Base-by-base conservation (phyloP, 78 protist genomes). In the Dictyostelium brefeldianum region DNA sequence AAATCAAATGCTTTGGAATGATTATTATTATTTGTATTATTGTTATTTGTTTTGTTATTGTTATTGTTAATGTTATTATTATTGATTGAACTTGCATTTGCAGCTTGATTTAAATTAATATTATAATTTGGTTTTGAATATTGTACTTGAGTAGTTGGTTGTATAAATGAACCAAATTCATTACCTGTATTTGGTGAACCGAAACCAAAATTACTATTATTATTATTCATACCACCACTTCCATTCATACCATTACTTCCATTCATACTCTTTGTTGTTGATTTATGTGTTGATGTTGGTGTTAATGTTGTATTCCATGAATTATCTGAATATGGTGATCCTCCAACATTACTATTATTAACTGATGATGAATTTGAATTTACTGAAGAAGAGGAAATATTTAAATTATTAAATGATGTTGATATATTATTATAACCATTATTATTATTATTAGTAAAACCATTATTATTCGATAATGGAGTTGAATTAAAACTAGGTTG, bases 91-190 rank as follows among this genome's bases (percentile, higher is more conserved):
- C 56, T 46, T 36, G n/a, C 43, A 36, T 36, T 36, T 36, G 43
- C 43, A 36, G 43, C 43, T 20, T 43, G 12, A 59, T 84, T 84
- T 59, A 84, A 59, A 74, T 84, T 69, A 17, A 84, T 56, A 74
- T 70, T 74, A 51, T 84, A 84, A 17, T 84, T 84, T 73, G 91
- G 91, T 84, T 84, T 83, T 3, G 57, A 57, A 46, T 56, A 43
- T 51, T 70, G 10, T 56, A 1, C n/a, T 67, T 31, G 64, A 8
- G 27, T 41, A 51, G 81, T 27, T 46, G 51, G 71, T 43, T 50
- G 83, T 20, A 25, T 46, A 64, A 64, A 64, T 64, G 73, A 64
- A 64, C 73, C 73, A 64, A 64, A 64, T 31, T 29, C 41, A 51
- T 51, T 82, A 7, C 57, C 69, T 46, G 20, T 69, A 43, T 43